Evolutionary conservation across 2,329 filamentous ascomycete species (phyloP).

Genomic region (Graphiopsis chlorocephala): DNA sequence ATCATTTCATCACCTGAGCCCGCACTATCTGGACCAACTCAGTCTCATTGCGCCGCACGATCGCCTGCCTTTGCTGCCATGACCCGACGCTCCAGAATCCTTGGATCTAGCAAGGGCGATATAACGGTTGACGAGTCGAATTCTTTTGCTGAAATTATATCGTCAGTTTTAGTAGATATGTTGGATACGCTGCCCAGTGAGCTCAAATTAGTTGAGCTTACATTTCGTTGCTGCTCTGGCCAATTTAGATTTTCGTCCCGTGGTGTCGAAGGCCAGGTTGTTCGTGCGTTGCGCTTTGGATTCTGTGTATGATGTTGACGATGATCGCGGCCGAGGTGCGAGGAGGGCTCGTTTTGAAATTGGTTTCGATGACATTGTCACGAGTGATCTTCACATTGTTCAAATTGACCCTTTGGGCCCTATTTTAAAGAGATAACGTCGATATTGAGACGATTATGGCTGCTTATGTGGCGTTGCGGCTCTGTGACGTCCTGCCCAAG

Average conservation of each 20-base stretch:
- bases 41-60: neutral
- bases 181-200: neutral
- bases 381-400: neutral
- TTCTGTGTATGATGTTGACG: neutral
- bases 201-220: neutral
- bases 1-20: neutral
- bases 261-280: conserved; percentile 15
- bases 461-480: conserved; percentile 7
- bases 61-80: conserved; percentile 5
- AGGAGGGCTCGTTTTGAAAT: neutral
- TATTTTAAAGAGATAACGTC: neutral
- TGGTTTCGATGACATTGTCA: neutral
- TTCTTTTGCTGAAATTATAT: conserved; percentile 1
- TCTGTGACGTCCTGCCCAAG: neutral
- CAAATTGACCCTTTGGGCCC: neutral
- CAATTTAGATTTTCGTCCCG: conserved; percentile 11
- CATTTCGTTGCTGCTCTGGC: neutral
- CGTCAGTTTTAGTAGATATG: neutral
- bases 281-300: conserved; percentile 1
- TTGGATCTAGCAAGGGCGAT: conserved; percentile 27
- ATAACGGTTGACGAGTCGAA: conserved; percentile 27
- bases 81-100: conserved; percentile 22
- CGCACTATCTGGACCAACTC: neutral
- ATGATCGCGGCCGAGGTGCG: neutral
- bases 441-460: neutral